Evolutionary conservation across 768 basidiomycete species (phyloP).

Genomic region (Kondoa subrosea): DNA sequence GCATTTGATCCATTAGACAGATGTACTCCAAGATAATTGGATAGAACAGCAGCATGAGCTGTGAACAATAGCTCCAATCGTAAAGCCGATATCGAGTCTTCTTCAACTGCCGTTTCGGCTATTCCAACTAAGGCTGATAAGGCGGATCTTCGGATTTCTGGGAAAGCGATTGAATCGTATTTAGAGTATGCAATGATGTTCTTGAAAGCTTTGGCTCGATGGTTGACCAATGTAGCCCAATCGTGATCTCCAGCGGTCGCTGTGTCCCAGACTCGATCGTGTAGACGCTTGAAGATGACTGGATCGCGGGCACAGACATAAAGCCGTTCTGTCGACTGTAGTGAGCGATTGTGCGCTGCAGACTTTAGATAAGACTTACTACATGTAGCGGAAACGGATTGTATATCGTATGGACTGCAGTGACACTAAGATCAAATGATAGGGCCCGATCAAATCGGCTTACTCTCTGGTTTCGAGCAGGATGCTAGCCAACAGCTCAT

Average conservation of each 20-base stretch:
- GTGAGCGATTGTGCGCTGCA: no score
- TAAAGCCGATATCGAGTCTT: background rate
- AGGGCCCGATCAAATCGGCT: no score
- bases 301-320: background rate
- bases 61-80: background rate
- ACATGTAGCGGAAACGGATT: background rate
- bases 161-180: background rate
- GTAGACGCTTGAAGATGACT: background rate
- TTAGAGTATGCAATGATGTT: background rate
- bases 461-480: background rate
- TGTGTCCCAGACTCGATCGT: background rate
- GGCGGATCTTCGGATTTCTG: background rate
- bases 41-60: background rate
- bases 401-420: background rate
- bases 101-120: background rate
- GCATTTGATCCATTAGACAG: background rate
- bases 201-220: background rate
- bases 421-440: no score
- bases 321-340: no score
- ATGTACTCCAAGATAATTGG: background rate
- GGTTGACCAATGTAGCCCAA: background rate
- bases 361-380: no score
- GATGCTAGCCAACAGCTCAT: background rate
- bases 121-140: background rate
- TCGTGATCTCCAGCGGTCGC: background rate